Percentiles rank a stretch among this genome's conserved stretches.
Evolutionary conservation across 2,329 filamentous ascomycete genomes (phyloP).

Genomic region (Sordariomycetes sp.): DNA sequence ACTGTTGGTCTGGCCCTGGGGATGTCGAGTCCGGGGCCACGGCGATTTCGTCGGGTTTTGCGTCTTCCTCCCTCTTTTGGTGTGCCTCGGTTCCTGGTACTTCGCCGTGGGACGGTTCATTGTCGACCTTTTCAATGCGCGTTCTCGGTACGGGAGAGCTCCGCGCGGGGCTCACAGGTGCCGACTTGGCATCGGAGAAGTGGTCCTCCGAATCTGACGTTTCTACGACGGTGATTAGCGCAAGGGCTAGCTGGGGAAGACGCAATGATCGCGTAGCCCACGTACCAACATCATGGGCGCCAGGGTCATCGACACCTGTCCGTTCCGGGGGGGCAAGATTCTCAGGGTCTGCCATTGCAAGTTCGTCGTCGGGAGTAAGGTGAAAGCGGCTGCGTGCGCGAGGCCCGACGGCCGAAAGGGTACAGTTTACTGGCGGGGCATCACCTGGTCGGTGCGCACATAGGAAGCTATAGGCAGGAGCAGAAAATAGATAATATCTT

Average conservation of each 20-base stretch:
- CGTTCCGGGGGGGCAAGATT: conserved; percentile 1
- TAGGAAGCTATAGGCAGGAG: not conserved
- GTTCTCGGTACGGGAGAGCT: conserved; percentile 47
- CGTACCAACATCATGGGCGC: conserved; percentile 49
- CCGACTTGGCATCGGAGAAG: conserved; percentile 56
- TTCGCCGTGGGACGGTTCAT: conserved; percentile 43
- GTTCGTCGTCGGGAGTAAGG: not conserved
- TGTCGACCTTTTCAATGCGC: conserved; percentile 46
- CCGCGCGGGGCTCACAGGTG: conserved; percentile 27
- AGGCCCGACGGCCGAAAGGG: not conserved
- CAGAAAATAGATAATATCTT: not conserved
- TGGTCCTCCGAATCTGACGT: conserved; percentile 58
- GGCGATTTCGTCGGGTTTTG: conserved; percentile 50
- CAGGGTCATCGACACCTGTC: conserved; percentile 32
- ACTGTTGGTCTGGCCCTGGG: not conserved
- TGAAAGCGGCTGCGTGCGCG: not conserved
- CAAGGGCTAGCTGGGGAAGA: conserved; percentile 1
- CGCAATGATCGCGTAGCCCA: conserved; percentile 4
- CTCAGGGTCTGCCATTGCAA: conserved; percentile 1
- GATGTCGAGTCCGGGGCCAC: conserved; percentile 17
- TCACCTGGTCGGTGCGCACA: not conserved
- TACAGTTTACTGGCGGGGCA: not conserved
- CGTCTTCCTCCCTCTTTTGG: conserved; percentile 43
- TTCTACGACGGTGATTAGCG: conserved; percentile 21
- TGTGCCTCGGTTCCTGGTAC: conserved; percentile 51